phyloP scores from a whole-genome alignment of 768 basidiomycete genomes.

The Agrocybe pediades region DNA sequence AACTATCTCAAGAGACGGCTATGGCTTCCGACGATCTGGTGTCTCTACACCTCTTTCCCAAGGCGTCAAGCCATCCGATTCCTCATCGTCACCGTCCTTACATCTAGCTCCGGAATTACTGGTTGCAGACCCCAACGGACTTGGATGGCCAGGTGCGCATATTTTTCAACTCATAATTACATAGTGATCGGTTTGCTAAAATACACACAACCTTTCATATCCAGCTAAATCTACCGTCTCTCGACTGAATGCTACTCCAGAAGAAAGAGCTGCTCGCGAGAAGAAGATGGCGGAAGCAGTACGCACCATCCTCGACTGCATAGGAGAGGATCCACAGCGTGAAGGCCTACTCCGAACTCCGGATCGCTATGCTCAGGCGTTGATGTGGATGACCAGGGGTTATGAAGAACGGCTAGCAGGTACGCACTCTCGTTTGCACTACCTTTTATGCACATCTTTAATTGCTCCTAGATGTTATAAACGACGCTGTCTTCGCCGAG shows the following conservation, averaged over 20 bases:
- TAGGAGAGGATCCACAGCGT: constrained; percentile 96
- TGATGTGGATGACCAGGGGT: constrained; percentile 99
- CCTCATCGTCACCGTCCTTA: constrained; percentile 40
- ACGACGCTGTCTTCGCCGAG: constrained; percentile 97
- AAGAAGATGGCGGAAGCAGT: constrained; percentile 81
- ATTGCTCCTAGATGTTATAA: constrained; percentile 81
- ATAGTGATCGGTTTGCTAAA: neutral
- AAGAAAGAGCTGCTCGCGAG: constrained; percentile 72
- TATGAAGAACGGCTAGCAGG: constrained; percentile 95
- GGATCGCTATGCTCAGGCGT: constrained; percentile 92
- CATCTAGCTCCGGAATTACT: constrained; percentile 31
- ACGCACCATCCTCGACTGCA: constrained; percentile 91
- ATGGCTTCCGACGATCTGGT: constrained; percentile 81
- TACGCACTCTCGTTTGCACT: constrained; percentile 32
- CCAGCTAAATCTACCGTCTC: constrained; percentile 88
- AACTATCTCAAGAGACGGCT: constrained; percentile 66
- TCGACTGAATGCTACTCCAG: constrained; percentile 78
- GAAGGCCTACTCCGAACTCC: constrained; percentile 93
- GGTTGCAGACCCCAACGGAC: constrained; percentile 67
- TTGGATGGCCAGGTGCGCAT: constrained; percentile 88
- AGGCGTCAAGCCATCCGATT: constrained; percentile 30
- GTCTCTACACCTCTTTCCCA: constrained; percentile 57
- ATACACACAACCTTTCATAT: neutral
- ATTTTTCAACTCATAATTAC: constrained; percentile 1
- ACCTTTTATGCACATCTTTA: constrained; percentile 13